Evolutionary conservation across 2,329 filamentous ascomycete genomes (phyloP).

Genomic region (Akanthomyces lecanii): DNA sequence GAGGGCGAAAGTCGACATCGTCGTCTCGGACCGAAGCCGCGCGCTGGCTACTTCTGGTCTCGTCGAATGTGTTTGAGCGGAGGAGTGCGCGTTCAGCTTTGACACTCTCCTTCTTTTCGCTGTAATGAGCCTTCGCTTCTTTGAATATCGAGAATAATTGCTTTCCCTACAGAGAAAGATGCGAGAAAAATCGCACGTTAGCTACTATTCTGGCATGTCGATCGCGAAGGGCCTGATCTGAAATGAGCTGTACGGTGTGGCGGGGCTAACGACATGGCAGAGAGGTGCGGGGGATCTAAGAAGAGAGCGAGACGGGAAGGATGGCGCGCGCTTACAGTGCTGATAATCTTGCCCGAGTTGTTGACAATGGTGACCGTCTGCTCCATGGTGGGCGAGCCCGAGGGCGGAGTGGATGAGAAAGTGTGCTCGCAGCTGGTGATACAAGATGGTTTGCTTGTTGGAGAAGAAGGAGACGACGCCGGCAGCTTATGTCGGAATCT

Average conservation of each 20-base stretch:
- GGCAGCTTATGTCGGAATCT: not conserved
- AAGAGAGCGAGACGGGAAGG: not conserved
- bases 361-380: slow-evolving; percentile 89
- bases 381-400: slow-evolving; percentile 27
- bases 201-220: slow-evolving; percentile 10
- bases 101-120: slow-evolving; percentile 80
- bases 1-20: slow-evolving; percentile 26
- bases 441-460: not conserved
- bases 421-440: not conserved
- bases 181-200: not conserved
- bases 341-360: slow-evolving; percentile 85
- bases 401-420: not conserved
- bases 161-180: slow-evolving; percentile 62
- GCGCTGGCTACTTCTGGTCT: slow-evolving; percentile 21
- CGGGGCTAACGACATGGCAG: not conserved
- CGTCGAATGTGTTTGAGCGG: slow-evolving; percentile 57
- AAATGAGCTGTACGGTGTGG: not conserved
- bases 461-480: not conserved
- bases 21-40: slow-evolving; percentile 29
- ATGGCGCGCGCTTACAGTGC: slow-evolving; percentile 62
- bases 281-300: not conserved
- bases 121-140: slow-evolving; percentile 83
- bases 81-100: slow-evolving; percentile 59
- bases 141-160: slow-evolving; percentile 87
- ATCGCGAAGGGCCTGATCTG: not conserved